phyloP scores from a whole-genome alignment of 768 basidiomycete species.

The Piloderma croceum region DNA sequence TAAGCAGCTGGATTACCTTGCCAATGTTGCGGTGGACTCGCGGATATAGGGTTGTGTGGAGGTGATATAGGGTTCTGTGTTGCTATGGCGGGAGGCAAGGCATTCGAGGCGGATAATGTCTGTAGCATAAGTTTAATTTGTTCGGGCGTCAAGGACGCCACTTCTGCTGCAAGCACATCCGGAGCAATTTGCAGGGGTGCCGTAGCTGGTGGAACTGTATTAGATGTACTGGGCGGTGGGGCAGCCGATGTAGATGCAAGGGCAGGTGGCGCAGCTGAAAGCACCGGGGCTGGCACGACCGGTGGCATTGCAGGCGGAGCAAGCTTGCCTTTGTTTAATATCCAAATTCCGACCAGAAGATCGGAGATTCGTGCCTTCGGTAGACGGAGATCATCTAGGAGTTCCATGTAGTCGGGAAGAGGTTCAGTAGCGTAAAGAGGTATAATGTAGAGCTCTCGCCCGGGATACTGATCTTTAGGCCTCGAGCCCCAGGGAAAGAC shows the following conservation, averaged over 20 bases:
- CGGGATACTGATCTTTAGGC: conserved; percentile 68
- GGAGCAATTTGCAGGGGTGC: conserved; percentile 36
- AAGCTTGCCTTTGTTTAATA: conserved; percentile 79
- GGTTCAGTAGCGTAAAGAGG: conserved; percentile 62
- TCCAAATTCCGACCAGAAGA: conserved; percentile 77
- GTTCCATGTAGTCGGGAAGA: conserved; percentile 80
- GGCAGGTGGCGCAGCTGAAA: conserved; percentile 10
- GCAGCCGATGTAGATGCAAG: conserved; percentile 14
- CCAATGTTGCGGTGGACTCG: conserved; percentile 1
- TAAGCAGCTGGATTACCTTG: background rate
- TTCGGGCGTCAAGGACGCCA: conserved; percentile 69
- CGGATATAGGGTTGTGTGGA: conserved; percentile 17
- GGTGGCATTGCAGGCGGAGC: conserved; percentile 35
- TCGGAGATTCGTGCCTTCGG: conserved; percentile 59
- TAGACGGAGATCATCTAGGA: conserved; percentile 69
- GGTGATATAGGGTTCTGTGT: conserved; percentile 25
- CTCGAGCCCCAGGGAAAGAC: conserved; percentile 81
- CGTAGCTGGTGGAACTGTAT: conserved; percentile 18
- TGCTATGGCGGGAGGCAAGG: conserved; percentile 25
- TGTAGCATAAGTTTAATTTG: conserved; percentile 67
- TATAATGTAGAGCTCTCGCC: conserved; percentile 83
- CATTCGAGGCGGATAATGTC: conserved; percentile 42
- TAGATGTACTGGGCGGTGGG: conserved; percentile 13
- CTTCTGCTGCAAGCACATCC: conserved; percentile 59
- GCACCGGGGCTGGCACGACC: conserved; percentile 13